Percentiles rank a stretch among this genome's conserved stretches.
Evolutionary conservation across 495 filamentous ascomycete genomes (phyloP).

Genomic region (Letharia columbiana): DNA sequence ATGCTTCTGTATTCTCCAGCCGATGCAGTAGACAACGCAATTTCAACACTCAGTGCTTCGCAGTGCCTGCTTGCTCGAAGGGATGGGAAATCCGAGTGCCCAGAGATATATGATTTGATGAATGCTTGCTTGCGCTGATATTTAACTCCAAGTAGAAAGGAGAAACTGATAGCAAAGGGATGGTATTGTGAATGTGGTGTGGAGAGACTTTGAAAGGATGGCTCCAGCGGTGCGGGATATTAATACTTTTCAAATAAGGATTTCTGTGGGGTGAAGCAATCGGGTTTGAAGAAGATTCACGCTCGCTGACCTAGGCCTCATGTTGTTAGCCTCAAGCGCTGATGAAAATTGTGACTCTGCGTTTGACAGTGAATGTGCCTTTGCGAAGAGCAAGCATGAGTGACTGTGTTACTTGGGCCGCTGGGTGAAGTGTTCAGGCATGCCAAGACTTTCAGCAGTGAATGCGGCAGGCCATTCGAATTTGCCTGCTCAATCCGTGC

Average conservation of each 20-base stretch:
- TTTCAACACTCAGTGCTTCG: conserved; percentile 16
- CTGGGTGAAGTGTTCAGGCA: not conserved
- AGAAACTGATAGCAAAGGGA: not conserved
- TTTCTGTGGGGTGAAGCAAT: conserved; percentile 10
- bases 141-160: conserved; percentile 5
- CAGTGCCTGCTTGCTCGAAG: conserved; percentile 7
- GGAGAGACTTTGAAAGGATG: not conserved
- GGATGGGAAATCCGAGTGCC: conserved; percentile 10
- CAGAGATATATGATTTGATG: conserved; percentile 12
- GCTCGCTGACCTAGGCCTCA: conserved; percentile 15
- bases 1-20: not conserved
- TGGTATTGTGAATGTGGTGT: not conserved
- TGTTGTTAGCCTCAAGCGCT: conserved; percentile 13
- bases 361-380: conserved; percentile 1
- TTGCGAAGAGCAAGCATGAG: not conserved
- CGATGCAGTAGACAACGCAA: conserved; percentile 7
- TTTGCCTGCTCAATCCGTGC: not conserved
- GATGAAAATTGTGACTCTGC: conserved; percentile 5
- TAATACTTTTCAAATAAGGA: conserved; percentile 12
- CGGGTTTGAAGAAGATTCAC: conserved; percentile 16
- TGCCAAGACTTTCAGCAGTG: conserved; percentile 4
- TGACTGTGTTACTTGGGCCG: not conserved
- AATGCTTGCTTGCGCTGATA: conserved; percentile 8
- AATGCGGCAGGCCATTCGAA: not conserved
- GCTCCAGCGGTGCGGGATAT: conserved; percentile 8